A percentile compares a stretch with the other conserved stretches of the same genome.
phyloP scores from a whole-genome alignment of 1,284 basidiomycete species.

The Trametes pubescens region DNA sequence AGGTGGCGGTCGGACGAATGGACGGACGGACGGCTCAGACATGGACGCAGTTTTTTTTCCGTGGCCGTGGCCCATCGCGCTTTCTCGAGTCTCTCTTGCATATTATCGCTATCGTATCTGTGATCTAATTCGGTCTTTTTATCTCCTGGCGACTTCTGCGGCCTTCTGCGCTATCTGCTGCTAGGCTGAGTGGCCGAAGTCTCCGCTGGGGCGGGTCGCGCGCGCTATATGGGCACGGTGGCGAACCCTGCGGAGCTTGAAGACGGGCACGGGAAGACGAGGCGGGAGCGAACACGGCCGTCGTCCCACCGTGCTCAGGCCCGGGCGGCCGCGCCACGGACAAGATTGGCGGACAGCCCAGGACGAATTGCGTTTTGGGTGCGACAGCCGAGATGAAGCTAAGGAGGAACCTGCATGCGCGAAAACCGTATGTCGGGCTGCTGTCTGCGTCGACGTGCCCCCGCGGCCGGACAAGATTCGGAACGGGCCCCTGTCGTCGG shows the following conservation, averaged over 20 bases:
- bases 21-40: slow-evolving; percentile 2
- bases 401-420: slow-evolving; percentile 1
- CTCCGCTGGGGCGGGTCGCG: slow-evolving; percentile 8
- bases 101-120: slow-evolving; percentile 18
- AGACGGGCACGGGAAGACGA: not conserved
- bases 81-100: slow-evolving; percentile 8
- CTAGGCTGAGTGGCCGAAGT: not conserved
- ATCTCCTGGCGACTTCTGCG: not conserved
- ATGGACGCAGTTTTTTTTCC: slow-evolving; percentile 13
- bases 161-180: not conserved
- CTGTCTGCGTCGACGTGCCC: not conserved
- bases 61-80: slow-evolving; percentile 2
- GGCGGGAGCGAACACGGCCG: not conserved
- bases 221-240: not conserved
- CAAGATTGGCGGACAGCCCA: not conserved
- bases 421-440: not conserved
- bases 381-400: slow-evolving; percentile 5
- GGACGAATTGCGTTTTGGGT: slow-evolving; percentile 12
- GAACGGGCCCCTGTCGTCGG: not conserved
- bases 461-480: slow-evolving; percentile 10
- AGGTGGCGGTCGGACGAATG: not conserved
- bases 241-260: not conserved
- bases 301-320: not conserved
- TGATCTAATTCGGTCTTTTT: slow-evolving; percentile 17
- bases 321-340: slow-evolving; percentile 3